phyloP scores from a whole-genome alignment of 1,284 basidiomycete genomes.

The Ceratobasidium sp. region DNA sequence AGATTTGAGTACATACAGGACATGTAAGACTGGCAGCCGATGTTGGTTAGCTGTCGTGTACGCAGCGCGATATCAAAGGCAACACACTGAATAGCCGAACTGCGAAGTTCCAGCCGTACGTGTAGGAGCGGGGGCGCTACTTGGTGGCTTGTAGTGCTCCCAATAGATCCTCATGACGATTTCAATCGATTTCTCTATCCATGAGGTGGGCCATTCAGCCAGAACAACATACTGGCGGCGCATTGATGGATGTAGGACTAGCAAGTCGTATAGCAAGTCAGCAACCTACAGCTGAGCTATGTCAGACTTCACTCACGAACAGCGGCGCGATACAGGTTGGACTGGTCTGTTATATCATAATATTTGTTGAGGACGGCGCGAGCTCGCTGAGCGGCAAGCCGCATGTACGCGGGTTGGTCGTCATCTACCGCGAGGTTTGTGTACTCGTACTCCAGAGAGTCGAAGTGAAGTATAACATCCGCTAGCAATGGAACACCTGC shows the following conservation, averaged over 20 bases:
- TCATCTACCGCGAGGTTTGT: not conserved
- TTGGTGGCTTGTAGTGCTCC: not conserved
- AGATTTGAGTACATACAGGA: not conserved
- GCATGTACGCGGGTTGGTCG: not conserved
- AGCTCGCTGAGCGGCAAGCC: not conserved
- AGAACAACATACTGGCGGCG: not conserved
- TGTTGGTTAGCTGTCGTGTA: not conserved
- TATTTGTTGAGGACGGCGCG: not conserved
- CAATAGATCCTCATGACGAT: not conserved
- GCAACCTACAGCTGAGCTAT: no score
- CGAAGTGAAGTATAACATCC: slow-evolving; percentile 7
- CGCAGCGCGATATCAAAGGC: not conserved
- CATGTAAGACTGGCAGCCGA: not conserved
- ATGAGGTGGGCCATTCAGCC: not conserved
- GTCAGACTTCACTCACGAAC: no score
- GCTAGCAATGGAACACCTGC: not conserved
- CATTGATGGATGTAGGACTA: not conserved
- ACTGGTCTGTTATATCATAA: not conserved
- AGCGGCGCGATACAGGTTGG: not conserved
- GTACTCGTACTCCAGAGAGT: no score
- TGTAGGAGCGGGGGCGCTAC: not conserved
- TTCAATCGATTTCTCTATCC: not conserved
- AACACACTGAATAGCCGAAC: not conserved
- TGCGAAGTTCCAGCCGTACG: not conserved
- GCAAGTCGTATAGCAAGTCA: not conserved